Evolutionary conservation across 2,329 filamentous ascomycete genomes (phyloP).

Genomic region (Colletotrichum tropicale): DNA sequence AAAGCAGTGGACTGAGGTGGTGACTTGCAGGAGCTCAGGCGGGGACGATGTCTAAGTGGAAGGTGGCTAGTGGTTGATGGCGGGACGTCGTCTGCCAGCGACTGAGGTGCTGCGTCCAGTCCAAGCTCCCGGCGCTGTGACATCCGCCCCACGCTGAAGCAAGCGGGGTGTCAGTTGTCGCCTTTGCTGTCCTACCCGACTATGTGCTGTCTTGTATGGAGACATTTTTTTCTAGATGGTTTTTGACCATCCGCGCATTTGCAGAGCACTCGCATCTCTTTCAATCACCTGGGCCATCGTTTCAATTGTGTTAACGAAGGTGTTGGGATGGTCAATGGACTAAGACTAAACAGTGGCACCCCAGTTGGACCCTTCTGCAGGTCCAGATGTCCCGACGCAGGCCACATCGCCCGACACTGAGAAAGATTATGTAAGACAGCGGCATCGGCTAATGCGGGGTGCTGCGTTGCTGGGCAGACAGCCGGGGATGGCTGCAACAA

Average conservation of each 20-base stretch:
- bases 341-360: neutral
- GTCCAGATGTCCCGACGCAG: neutral
- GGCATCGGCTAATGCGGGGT: neutral
- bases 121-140: slow-evolving; percentile 8
- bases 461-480: slow-evolving; percentile 5
- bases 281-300: neutral
- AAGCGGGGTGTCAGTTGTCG: neutral
- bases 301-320: neutral
- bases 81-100: neutral
- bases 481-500: neutral
- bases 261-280: neutral
- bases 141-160: slow-evolving; percentile 3
- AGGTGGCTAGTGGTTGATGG: neutral
- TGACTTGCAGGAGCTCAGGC: slow-evolving; percentile 8
- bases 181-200: neutral
- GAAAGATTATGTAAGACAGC: neutral
- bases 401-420: neutral
- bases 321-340: neutral
- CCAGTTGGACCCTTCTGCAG: neutral
- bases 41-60: neutral
- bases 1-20: slow-evolving; percentile 5
- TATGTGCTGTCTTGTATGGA: neutral
- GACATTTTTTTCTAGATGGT: neutral
- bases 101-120: neutral
- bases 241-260: neutral